These are phyloP conservation scores for Smittium culicis DNA, from an alignment of 371 early-diverging fungal species.

Conservation along the genomic window DNA sequence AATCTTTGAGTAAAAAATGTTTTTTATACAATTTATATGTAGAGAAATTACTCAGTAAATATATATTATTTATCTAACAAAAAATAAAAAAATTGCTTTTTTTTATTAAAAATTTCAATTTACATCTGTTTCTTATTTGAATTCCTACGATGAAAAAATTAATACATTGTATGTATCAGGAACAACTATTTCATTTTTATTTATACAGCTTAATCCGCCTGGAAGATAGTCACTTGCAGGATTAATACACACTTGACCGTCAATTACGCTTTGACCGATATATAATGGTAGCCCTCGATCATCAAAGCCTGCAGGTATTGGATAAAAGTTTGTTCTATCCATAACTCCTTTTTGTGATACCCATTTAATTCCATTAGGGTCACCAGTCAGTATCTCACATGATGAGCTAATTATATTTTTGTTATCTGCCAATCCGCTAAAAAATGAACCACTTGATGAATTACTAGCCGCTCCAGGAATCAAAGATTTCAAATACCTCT, in stretches of 20 bases:
- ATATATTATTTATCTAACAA: no score
- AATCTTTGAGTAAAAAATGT: no score
- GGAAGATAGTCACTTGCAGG: background rate
- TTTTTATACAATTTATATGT: no score
- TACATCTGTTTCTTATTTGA: no score
- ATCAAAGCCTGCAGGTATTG: background rate
- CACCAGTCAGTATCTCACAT: background rate
- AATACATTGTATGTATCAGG: background rate
- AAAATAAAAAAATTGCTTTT: no score
- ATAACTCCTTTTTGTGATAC: background rate
- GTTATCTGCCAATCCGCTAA: background rate
- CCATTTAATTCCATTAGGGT: background rate
- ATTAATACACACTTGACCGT: background rate
- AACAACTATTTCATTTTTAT: background rate
- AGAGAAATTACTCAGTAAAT: no score
- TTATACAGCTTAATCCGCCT: background rate
- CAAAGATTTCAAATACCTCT: background rate
- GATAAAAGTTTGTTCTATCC: background rate
- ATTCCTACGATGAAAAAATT: no score
- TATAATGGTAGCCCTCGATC: background rate
- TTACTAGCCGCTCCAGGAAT: background rate
- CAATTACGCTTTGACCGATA: background rate
- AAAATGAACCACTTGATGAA: background rate
- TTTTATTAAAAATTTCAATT: no score
- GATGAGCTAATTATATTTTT: background rate